Base-by-base conservation (phyloP, 768 basidiomycete species). In the Agrocybe pediades region DNA sequence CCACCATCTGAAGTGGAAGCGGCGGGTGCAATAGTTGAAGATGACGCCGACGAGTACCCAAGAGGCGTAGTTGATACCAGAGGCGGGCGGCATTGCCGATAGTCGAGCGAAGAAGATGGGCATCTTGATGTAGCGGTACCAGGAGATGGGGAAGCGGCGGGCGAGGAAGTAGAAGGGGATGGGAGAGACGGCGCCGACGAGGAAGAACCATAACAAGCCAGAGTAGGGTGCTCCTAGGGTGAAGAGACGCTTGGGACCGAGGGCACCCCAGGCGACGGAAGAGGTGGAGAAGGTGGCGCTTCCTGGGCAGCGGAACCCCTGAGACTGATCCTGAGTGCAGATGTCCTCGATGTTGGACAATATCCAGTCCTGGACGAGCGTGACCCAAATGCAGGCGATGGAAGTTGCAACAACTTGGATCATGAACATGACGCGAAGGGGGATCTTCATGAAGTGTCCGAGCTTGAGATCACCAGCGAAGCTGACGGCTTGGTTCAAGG, bases 361-460 rank as follows among this genome's bases (percentile, higher is more conserved):
- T 75, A 88, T 82, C 87, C 85, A 92, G 48, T 80, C 76, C 62
- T 91, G 89, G 2, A 90, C 81, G 15, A 76, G 66, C 23, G 80
- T 79, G 29, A 80, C 76, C 47, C 88, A 81, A 62, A 92, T 73
- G 66, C 77, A 71, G 44, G 78, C 71, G 51, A 95, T 62, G 26
- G 82, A 48, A 4, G 82, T 78, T 7, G 90, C 77, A 42, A 86
- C 66, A 50, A 85, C 70, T 63, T 93, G 90, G 24, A 82, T 72
- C 19, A 62, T 29, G 74, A 95, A 95, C 81, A 92, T 90, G 58
- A 84, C 73, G 53, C 89, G 83, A 42, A 92, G 93, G 6, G 90
- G 90, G 41, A 95, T 75, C 75, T 95, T 94, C 88, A 90, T 90
- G 72, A 93, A 94, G 67, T 92, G 90, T 20, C 88, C 92, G 41